Evolutionary conservation across 352 stramenopile genomes (phyloP), one percentile per base, ranked within the genome.

Genomic region (Hyaloperonospora brassicae): DNA sequence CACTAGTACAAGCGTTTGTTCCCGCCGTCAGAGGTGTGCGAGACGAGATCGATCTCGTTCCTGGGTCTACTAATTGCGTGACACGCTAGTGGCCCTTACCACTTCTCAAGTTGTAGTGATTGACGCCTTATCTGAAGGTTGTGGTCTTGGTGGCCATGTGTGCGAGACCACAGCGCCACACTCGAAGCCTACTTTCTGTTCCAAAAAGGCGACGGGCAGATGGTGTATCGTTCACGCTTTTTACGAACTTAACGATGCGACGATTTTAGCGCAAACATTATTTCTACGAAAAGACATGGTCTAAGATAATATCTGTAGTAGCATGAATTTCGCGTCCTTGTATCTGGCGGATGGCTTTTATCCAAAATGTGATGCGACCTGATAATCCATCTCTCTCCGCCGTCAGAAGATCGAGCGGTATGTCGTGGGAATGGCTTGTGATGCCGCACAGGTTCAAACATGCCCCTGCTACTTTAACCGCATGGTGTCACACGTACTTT

Each of bases 391-490:
- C 36, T 9, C 36, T 42, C 4, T 21, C 7, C 12, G 4, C 4
- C 10, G 5, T 42, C 36, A 17, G 36, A 2, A 42, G 0, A 17
- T 4, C 7, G 1, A 42, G 36, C 36, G 36, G 36, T 2, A 42
- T 42, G 36, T 42, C 17, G 36, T 42, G 36, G 11, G n/a, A 42
- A 4, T 42, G 5, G 36, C 36, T 42, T 31, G 27, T 31, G 27
- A 31, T 31, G 27, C 27, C 27, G 27, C 27, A 8, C 3, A 7
- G 27, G 27, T 13, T 42, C 36, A 42, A 42, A 42, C n/a, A 42
- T 42, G 36, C 36, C 36, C 6, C 36, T 42, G 36, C 36, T 42
- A 42, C 36, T 42, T 17, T 42, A 42, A 42, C 10, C 36, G 36
- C 10, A 42, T 42, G 36, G 36, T 42, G 36, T 42, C 36, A 17